These are phyloP conservation scores for Helicostylum pulchrum DNA, from an alignment of 192 early-diverging fungal genomes.

Conservation along the genomic window DNA sequence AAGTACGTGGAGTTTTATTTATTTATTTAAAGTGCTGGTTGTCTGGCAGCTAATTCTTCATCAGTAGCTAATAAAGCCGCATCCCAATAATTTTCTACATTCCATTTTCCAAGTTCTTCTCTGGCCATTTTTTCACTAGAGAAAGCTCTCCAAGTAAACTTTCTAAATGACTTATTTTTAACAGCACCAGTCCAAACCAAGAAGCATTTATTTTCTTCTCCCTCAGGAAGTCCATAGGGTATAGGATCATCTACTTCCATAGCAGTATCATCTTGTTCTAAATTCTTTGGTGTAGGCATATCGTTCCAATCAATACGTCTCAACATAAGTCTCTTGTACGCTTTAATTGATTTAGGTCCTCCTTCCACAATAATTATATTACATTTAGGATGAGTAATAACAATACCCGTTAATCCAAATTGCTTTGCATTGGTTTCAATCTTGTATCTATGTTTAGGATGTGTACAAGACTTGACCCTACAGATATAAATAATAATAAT, in stretches of 20 bases:
- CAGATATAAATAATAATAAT: conserved; percentile 1
- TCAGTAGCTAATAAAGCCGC: conserved; percentile 55
- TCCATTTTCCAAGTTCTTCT: conserved; percentile 67
- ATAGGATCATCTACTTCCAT: conserved; percentile 43
- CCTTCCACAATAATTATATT: conserved; percentile 92
- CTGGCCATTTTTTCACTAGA: conserved; percentile 72
- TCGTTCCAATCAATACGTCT: conserved; percentile 91
- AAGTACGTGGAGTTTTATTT: not conserved
- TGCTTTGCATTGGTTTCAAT: conserved; percentile 89
- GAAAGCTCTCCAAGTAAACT: conserved; percentile 68
- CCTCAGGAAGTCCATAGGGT: conserved; percentile 39
- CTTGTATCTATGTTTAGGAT: conserved; percentile 87
- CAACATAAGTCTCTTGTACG: conserved; percentile 97
- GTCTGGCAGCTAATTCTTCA: conserved; percentile 40
- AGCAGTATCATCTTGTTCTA: conserved; percentile 17
- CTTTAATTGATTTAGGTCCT: conserved; percentile 80
- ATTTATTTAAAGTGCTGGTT: conserved; percentile 30
- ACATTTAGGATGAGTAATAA: conserved; percentile 69
- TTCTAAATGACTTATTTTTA: conserved; percentile 70
- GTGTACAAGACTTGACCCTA: conserved; percentile 71
- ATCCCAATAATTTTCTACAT: conserved; percentile 88
- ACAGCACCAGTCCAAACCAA: conserved; percentile 94
- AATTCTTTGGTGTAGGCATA: conserved; percentile 42
- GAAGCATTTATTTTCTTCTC: conserved; percentile 75
- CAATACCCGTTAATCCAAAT: conserved; percentile 77